Percentiles rank a stretch among this genome's conserved stretches.
Conservation (phyloP, 768 basidiomycete genomes). For the Hericium erinaceus region DNA sequence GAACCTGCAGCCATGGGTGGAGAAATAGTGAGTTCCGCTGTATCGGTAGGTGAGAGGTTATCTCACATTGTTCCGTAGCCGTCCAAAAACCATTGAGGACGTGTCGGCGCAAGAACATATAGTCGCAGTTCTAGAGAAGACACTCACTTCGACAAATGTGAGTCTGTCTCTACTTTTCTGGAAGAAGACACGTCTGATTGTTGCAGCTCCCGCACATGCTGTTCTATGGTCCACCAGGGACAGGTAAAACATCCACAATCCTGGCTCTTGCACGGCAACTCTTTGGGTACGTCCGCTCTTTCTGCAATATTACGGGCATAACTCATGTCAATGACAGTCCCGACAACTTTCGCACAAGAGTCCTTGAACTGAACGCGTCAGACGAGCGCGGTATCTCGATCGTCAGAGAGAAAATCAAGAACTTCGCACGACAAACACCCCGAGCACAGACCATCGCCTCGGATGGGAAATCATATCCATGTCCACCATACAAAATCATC, state of each 20-base stretch:
- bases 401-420: constrained; percentile 97
- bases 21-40: constrained; percentile 74
- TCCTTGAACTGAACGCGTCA: constrained; percentile 96
- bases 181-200: background rate
- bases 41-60: background rate
- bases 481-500: constrained; percentile 97
- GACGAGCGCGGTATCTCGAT: constrained; percentile 97
- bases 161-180: constrained; percentile 7
- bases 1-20: constrained; percentile 87
- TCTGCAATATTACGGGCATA: too few relatives aligned
- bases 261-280: constrained; percentile 88
- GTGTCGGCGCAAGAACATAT: constrained; percentile 97
- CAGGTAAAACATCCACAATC: constrained; percentile 97
- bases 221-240: constrained; percentile 98
- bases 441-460: constrained; percentile 64
- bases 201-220: constrained; percentile 96
- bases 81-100: constrained; percentile 96
- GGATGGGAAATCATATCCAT: constrained; percentile 81
- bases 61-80: constrained; percentile 35
- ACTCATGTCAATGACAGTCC: constrained; percentile 43
- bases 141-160: constrained; percentile 88
- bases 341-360: constrained; percentile 86
- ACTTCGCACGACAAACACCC: constrained; percentile 89
- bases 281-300: constrained; percentile 59
- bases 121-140: constrained; percentile 83